Base-by-base conservation (phyloP, 768 basidiomycete species). In the Erythrobasidium yunnanense region DNA sequence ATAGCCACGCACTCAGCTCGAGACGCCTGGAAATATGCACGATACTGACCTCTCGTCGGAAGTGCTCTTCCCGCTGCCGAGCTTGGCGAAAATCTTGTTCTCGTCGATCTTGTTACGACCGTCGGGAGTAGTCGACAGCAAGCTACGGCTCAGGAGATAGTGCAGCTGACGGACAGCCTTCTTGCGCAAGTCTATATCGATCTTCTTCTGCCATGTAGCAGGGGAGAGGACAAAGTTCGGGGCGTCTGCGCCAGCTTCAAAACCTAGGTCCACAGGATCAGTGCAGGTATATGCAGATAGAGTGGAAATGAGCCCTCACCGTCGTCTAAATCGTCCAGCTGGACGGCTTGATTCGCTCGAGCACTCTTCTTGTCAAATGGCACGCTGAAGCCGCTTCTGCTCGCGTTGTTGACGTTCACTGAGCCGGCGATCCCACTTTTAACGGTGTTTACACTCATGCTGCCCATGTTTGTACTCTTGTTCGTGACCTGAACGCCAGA, bases 121-220 rank as follows among this genome's bases (percentile, higher is more conserved):
- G 29, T 42, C 57, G 22, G n/a, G n/a, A n/a, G n/a, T 46, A 17
- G 8, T 60, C 6, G 57, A 38, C 42, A 60, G 13, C 25, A 60
- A 47, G 5, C 38, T 45, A 7, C 22, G 11, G 5, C 30, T 11
- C 4, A 60, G 57, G 11, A 60, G 18, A 5, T 15, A 23, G 23
- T 60, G 57, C 8, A 38, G 23, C 42, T 60, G 57, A 11, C 38
- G 30, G 5, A 42, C 47, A 23, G 57, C 57, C n/a, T 60, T 45
- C 35, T 23, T 42, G 8, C 57, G 33, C 23, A 60, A 13, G 38
- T 46, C 35, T 11, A 4, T 22, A 8, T 22, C 42, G 18, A 60
- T 46, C 34, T 23, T 33, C 35, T 60, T 60, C 18, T n/a, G 7
- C 57, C 57, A 60, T 2, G n/a, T 60, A 27, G 6, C 2, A 32